These are phyloP conservation scores for Hypomyces perniciosus DNA, from an alignment of 2,329 filamentous ascomycete genomes.

Conservation along the genomic window DNA sequence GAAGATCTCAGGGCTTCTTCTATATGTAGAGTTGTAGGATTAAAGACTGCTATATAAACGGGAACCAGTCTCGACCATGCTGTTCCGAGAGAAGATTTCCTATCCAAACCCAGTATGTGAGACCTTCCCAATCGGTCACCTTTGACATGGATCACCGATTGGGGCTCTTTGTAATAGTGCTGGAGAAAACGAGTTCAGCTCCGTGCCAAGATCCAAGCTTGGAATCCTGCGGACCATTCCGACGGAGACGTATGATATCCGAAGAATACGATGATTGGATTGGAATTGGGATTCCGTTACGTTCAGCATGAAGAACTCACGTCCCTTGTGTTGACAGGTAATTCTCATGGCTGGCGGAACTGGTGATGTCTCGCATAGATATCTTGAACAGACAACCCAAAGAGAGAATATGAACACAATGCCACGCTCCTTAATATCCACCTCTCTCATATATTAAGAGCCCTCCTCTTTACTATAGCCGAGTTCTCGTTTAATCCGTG, in stretches of 20 bases:
- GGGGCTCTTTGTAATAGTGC: not conserved
- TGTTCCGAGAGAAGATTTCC: too few species aligned
- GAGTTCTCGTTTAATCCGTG: conserved; percentile 27
- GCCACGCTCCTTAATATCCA: not conserved
- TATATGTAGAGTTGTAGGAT: too few species aligned
- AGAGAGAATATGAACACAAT: not conserved
- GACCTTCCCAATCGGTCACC: not conserved
- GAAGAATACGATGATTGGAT: too few species aligned
- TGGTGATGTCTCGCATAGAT: too few species aligned
- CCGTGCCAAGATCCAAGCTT: not conserved
- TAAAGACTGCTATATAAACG: too few species aligned
- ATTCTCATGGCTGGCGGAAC: too few species aligned
- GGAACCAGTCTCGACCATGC: too few species aligned
- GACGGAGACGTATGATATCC: too few species aligned
- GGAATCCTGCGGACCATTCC: not conserved
- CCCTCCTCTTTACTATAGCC: conserved; percentile 23
- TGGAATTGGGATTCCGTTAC: too few species aligned
- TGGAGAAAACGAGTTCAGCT: not conserved
- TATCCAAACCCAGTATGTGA: too few species aligned
- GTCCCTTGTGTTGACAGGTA: not conserved
- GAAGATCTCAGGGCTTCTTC: not conserved
- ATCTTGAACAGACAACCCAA: not conserved
- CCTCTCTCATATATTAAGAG: conserved; percentile 7
- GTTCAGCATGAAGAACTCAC: not conserved
- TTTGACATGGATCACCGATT: not conserved